Evolutionary conservation across 1,284 basidiomycete species (phyloP), one percentile per base, ranked within the genome.

Genomic region (Papiliotrema fonsecae): DNA sequence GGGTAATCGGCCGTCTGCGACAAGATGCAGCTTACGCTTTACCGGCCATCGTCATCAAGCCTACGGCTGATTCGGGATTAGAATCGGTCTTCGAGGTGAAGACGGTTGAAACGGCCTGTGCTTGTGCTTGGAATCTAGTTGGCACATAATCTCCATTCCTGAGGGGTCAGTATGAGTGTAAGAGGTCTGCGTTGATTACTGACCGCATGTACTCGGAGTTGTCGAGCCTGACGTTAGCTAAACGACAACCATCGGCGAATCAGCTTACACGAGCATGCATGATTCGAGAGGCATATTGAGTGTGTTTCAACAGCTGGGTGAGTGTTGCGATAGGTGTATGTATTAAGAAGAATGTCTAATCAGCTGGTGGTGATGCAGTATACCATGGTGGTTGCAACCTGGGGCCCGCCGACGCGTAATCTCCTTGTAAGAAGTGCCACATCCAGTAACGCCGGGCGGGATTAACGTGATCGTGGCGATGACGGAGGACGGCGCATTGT

Each of bases 11-110:
- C 28, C 28, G 25, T 19, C 19, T 21, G 27, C 2, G 25, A 11
- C 22, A 35, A 44, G 18, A 34, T 34, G 14, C n/a, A 14, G 32
- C 46, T 31, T 47, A 92, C 90, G 86, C 85, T 76, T 91, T 91
- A 47, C 88, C 87, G 24, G 91, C 94, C 88, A 96, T 94, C 34
- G 91, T 93, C 92, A 99, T 96, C 49, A 97, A 76, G 6, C 94
- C 94, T 46, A 97, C 92, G 14, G 90, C 91, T 75, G 88, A 97
- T 77, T 99, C 96, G 24, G 94, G 91, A 76, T 99, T 96, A 34
- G 88, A 85, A 71, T 90, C 86, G 56, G 87, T 87, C 81, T 98
- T 98, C 50, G 88, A 85, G 67, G 87, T 85, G 75, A 97, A 96
- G 63, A 97, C 81, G 50, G 86, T 83, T 55, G 83, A 91, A 54